Evolutionary conservation across 495 filamentous ascomycete genomes (phyloP).

Genomic region (Daldinia concentrica): DNA sequence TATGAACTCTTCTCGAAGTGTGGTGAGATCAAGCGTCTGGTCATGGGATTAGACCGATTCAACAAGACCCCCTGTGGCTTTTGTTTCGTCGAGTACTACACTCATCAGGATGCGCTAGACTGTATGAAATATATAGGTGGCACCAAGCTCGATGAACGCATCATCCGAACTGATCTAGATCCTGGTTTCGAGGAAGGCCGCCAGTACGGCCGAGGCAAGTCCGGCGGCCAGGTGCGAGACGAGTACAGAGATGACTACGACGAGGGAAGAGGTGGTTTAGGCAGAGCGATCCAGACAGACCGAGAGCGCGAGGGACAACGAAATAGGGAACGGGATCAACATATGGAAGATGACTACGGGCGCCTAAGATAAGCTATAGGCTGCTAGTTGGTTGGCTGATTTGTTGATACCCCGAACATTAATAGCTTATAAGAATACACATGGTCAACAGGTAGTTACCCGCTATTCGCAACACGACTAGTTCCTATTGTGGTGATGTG

Average conservation of each 20-base stretch:
- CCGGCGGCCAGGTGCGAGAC: constrained; percentile 95
- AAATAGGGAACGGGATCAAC: constrained; percentile 41
- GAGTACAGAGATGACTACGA: constrained; percentile 98
- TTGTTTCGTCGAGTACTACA: constrained; percentile 99
- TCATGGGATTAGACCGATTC: constrained; percentile 98
- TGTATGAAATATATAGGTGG: constrained; percentile 99
- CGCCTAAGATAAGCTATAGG: constrained; percentile 53
- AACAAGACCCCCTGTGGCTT: constrained; percentile 98
- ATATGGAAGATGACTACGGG: constrained; percentile 60
- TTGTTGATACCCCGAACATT: constrained; percentile 28
- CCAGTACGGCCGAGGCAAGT: constrained; percentile 90
- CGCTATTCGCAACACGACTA: neutral
- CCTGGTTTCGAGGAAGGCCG: constrained; percentile 95
- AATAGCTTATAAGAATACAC: constrained; percentile 16
- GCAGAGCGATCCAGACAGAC: constrained; percentile 70
- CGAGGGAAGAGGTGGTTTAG: constrained; percentile 84
- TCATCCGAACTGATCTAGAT: constrained; percentile 96
- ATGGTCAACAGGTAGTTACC: constrained; percentile 6
- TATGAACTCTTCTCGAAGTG: constrained; percentile 97
- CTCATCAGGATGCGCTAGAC: constrained; percentile 92
- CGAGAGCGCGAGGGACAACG: constrained; percentile 66
- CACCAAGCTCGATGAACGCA: constrained; percentile 97
- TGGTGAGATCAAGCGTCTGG: constrained; percentile 94
- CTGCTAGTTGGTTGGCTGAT: neutral
- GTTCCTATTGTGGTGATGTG: neutral